Evolutionary conservation across 2,329 filamentous ascomycete genomes (phyloP).

Genomic region (Verticillium dahliae): DNA sequence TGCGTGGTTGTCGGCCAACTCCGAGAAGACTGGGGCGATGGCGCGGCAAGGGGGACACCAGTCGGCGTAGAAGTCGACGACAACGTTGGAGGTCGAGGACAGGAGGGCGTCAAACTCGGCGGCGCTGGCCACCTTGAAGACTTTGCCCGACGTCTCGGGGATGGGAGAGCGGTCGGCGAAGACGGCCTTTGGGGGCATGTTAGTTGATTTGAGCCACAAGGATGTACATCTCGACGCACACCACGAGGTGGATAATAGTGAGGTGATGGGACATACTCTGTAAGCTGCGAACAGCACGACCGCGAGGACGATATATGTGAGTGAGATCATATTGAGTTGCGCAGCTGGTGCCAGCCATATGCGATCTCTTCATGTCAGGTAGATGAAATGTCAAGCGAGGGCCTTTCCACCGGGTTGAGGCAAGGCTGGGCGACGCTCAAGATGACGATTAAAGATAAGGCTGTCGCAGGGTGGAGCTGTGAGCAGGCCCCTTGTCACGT

Average conservation of each 20-base stretch:
- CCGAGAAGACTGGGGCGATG: slow-evolving; percentile 36
- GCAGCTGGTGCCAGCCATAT: too few species aligned
- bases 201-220: neutral
- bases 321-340: neutral
- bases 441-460: too few species aligned
- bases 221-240: too few species aligned
- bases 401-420: too few species aligned
- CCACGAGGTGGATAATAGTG: neutral
- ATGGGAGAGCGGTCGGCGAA: slow-evolving; percentile 24
- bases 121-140: slow-evolving; percentile 22
- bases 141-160: slow-evolving; percentile 30
- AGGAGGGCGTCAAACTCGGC: slow-evolving; percentile 18
- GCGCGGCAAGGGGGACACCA: slow-evolving; percentile 45
- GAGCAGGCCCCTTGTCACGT: too few species aligned
- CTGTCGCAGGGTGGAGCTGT: too few species aligned
- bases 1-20: slow-evolving; percentile 30
- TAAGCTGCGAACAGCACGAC: neutral
- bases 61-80: slow-evolving; percentile 42
- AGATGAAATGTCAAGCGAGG: too few species aligned
- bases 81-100: neutral
- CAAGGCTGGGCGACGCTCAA: too few species aligned
- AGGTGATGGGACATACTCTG: neutral
- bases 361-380: too few species aligned
- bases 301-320: neutral
- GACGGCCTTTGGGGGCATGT: slow-evolving; percentile 6